Conservation (phyloP, 495 filamentous ascomycete species). For the Penicillium simplicissimum region DNA sequence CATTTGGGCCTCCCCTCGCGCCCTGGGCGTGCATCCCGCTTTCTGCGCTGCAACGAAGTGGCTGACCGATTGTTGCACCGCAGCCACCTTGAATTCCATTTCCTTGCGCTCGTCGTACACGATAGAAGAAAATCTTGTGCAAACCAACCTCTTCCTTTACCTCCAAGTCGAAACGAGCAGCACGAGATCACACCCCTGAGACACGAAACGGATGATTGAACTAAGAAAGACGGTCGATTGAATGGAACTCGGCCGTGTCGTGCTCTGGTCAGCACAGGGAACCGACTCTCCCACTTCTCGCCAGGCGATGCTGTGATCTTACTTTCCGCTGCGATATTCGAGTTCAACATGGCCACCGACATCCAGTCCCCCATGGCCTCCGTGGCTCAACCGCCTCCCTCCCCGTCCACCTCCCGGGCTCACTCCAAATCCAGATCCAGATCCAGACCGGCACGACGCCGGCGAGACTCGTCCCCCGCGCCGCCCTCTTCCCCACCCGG, state of each 20-base stretch:
- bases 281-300: constrained; percentile 11
- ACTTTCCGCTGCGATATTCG: constrained; percentile 7
- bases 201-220: constrained; percentile 22
- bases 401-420: constrained; percentile 65
- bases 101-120: constrained; percentile 2
- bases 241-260: constrained; percentile 24
- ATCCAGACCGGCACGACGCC: constrained; percentile 50
- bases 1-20: constrained; percentile 20
- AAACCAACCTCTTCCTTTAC: neutral
- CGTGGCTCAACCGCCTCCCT: constrained; percentile 54
- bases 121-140: neutral
- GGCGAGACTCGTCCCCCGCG: constrained; percentile 61
- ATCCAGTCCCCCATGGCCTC: constrained; percentile 24
- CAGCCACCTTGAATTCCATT: constrained; percentile 17
- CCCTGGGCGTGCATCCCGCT: constrained; percentile 17
- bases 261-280: constrained; percentile 36
- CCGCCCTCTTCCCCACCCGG: constrained; percentile 64
- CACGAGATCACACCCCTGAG: neutral
- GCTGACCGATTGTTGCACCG: constrained; percentile 28
- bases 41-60: constrained; percentile 29
- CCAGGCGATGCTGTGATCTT: constrained; percentile 24
- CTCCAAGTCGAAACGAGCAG: neutral
- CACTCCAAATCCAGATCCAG: constrained; percentile 48
- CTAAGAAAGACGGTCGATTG: constrained; percentile 23
- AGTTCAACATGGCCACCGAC: constrained; percentile 32